Evolutionary conservation across 2,329 filamentous ascomycete genomes (phyloP), one percentile per base, ranked within the genome.

Genomic region (Cercospora nicotianae): DNA sequence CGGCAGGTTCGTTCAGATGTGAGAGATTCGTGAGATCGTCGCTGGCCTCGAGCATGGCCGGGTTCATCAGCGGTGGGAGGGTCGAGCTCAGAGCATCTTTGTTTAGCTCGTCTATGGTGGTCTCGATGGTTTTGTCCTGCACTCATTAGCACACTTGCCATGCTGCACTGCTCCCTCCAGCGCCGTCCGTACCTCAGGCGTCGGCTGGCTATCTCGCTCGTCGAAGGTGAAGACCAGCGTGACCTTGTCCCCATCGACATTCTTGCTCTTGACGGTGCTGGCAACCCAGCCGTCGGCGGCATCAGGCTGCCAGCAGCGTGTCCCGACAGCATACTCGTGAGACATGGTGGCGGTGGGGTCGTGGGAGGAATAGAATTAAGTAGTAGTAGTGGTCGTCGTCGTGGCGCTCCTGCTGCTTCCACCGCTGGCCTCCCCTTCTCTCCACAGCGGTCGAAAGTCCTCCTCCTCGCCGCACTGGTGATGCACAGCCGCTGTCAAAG

Each of bases 291-390:
- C 95, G 82, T 99, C 94, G 70, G 92, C 92, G 80, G 88, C 84
- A 85, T 99, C 95, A 76, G 95, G 94, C 87, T 98, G 95, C 95
- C 95, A 99, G 79, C 94, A 95, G 87, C 93, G 90, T 77, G 94
- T 98, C 79, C 94, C 95, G 79, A 97, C 89, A 86, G 98, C 94
- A 84, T 96, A 98, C 33, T 64, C 61, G 80, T 96, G 91, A 84
- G 93, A 92, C 94, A 97, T 96, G 82, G 55, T 57, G 65, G 69
- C 55, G 51, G 60, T 33, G 65, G 60, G 31, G 58, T 65, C 64
- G 69, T 33, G 53, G 65, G 61, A 42, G 28, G 45, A 18, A 28
- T 36, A 23, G 16, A 53, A 42, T 42, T 30, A 45, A 30, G 51
- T 30, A 45, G 62, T 28, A 9, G 48, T 59, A 30, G 63, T 28